These are phyloP conservation scores for Antitrichia curtipendula DNA, from an alignment of 225 moss, liverwort and hornwort genomes.

Conservation along the genomic window DNA sequence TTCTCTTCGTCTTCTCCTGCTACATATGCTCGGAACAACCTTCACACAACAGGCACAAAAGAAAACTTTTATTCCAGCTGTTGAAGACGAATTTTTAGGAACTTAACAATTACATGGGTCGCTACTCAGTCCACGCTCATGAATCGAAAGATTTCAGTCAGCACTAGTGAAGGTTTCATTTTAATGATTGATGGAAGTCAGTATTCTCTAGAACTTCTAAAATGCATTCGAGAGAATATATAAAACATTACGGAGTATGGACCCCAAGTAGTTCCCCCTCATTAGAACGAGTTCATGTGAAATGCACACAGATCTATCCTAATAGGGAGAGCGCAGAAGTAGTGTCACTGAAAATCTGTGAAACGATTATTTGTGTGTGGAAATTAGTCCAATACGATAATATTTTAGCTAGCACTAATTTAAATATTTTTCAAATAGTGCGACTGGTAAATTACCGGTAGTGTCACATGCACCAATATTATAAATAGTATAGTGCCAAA, in stretches of 20 bases:
- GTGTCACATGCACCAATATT: neutral
- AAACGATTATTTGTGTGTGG: neutral
- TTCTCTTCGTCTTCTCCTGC: constrained; percentile 50
- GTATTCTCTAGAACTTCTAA: neutral
- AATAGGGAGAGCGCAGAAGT: neutral
- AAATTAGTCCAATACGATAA: too few species aligned
- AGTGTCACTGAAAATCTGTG: neutral
- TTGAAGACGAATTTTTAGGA: neutral
- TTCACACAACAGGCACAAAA: neutral
- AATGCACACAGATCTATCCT: neutral
- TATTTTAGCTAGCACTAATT: neutral
- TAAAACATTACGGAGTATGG: too few species aligned
- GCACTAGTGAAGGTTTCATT: neutral
- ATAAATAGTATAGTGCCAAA: neutral
- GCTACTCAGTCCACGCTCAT: neutral
- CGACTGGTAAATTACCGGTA: neutral
- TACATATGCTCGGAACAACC: constrained; percentile 65
- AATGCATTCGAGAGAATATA: neutral
- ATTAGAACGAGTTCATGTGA: neutral
- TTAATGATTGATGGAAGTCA: neutral
- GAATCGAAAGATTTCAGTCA: neutral
- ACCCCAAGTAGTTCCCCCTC: neutral
- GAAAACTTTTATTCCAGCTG: neutral
- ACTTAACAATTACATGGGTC: neutral
- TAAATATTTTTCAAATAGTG: neutral